Conservation (phyloP, 305 asterid species). For the Salvia sclarea region DNA sequence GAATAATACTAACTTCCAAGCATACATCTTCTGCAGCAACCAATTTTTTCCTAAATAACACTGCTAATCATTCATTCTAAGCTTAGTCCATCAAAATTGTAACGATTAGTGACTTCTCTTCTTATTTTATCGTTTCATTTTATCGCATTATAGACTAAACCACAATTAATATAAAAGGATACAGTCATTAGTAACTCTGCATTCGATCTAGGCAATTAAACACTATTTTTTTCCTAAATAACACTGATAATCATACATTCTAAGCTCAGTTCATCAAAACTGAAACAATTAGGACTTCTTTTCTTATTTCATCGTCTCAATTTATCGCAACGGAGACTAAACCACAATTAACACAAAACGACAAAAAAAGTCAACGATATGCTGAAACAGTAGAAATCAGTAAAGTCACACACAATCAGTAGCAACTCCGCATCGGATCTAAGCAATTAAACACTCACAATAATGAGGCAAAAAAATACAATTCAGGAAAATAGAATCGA, state of each 20-base stretch:
- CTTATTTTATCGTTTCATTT: no score
- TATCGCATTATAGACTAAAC: no score
- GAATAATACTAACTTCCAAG: no score
- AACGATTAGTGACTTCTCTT: no score
- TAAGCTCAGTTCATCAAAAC: neutral
- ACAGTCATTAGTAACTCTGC: no score
- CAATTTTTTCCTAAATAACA: no score
- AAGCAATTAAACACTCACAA: neutral
- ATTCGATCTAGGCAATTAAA: no score
- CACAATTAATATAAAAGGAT: no score
- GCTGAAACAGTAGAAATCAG: neutral
- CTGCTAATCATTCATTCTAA: no score
- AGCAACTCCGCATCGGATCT: neutral
- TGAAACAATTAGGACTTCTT: neutral
- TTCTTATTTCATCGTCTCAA: neutral
- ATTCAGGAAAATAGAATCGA: neutral
- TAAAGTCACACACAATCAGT: neutral
- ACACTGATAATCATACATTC: neutral
- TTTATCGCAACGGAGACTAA: neutral
- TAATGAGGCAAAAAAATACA: neutral
- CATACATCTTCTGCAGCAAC: no score
- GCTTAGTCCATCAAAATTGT: no score
- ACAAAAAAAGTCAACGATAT: slow-evolving; percentile 6
- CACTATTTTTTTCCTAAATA: neutral
- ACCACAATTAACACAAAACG: neutral